Base-by-base conservation (phyloP, 163 green algal species). In the Scenedesmus sp. region DNA sequence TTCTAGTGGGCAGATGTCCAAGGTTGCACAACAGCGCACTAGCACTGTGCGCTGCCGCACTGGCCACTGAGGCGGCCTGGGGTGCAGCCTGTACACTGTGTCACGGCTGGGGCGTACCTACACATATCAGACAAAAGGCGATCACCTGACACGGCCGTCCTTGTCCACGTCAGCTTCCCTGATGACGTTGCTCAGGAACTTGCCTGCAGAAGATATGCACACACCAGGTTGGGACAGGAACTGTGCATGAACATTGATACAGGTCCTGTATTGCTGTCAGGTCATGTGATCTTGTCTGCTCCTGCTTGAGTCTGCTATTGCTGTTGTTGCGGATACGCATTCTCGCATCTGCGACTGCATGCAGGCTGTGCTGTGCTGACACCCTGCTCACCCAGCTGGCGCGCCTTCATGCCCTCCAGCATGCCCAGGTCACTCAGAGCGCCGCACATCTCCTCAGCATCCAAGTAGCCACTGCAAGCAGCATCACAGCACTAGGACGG, bases 401-500 rank as follows among this genome's bases (percentile, higher is more conserved):
- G 91, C 5, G 94, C 94, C 74, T 92, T 94, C 62, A 96, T 96
- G n/a, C 94, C 94, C 81, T 95, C 93, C 59, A 96, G 91, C 87
- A 96, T 92, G 55, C 94, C 94, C 64, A 96, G 93, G 77, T 96
- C 94, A 18, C 94, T 77, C 73, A 96, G 92, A 10, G 94, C 94
- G 13, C 84, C 73, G 77, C 95, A 91, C 94, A 96, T 96, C 88
- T 96, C 94, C 56, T 95, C 74, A 59, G 59, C 59, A 64, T 91
- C 90, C 34, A 93, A 52, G 62, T 67, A 93, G 54, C 90, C 89
- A 84, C 79, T 87, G 67, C 59, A 84, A 59, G 77, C 46, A 59
- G 26, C 34, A 57, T 9, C 55, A 54, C 20, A 66, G 82, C 20
- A 64, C 15, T 15, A 52, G n/a, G 18, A 8, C 34, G 18, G 26